Evolutionary conservation across 164 flowering plant species (phyloP).

Genomic region (Cinnamomum chago): DNA sequence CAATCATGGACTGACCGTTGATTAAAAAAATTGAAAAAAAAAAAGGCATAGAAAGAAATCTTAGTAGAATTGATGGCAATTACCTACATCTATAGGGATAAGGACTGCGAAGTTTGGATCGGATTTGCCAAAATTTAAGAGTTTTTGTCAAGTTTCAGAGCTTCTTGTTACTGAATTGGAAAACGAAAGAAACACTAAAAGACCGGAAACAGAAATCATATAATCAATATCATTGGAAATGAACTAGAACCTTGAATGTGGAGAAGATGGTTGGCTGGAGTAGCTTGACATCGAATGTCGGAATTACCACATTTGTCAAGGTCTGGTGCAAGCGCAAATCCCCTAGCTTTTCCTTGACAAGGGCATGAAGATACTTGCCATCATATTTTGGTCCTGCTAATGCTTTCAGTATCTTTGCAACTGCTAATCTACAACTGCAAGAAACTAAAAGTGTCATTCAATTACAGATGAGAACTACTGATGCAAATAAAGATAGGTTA

Average conservation of each 20-base stretch:
- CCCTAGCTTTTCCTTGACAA: slow-evolving; percentile 16
- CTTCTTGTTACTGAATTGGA: no score
- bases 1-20: no score
- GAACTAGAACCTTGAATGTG: background rate
- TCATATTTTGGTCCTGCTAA: slow-evolving; percentile 34
- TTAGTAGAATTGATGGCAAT: no score
- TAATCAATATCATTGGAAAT: background rate
- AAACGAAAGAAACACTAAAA: no score
- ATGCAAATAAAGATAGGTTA: background rate
- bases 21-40: no score
- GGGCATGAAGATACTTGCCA: slow-evolving; percentile 35
- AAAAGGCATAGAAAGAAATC: no score
- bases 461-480: background rate
- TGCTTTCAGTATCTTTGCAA: background rate
- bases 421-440: slow-evolving; percentile 1
- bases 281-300: slow-evolving; percentile 43
- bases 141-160: no score
- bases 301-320: slow-evolving; percentile 40
- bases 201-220: no score
- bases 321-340: slow-evolving; percentile 29
- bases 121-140: no score
- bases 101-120: no score
- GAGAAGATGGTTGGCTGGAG: slow-evolving; percentile 43
- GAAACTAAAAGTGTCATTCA: background rate
- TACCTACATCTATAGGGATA: no score